Percentiles rank a stretch among this genome's conserved stretches.
phyloP scores from a whole-genome alignment of 805 yeast genomes.

The Sporopachydermia lactativora region DNA sequence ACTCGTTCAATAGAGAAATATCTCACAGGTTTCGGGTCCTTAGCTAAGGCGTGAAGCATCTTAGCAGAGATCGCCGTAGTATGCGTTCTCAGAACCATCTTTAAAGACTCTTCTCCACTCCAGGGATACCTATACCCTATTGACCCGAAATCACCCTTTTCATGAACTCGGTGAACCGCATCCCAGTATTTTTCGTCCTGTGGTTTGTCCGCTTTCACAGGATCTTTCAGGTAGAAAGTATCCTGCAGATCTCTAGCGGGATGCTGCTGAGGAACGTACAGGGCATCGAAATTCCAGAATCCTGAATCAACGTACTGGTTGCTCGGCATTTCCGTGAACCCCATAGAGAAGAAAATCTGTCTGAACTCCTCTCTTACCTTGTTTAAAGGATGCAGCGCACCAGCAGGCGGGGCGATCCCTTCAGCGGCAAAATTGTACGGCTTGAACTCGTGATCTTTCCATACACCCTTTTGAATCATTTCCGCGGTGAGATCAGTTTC shows the following conservation, averaged over 20 bases:
- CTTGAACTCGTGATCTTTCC: conserved; percentile 79
- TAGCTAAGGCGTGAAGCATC: conserved; percentile 77
- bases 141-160: conserved; percentile 83
- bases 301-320: conserved; percentile 97
- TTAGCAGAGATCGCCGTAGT: conserved; percentile 89
- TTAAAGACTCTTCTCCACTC: conserved; percentile 81
- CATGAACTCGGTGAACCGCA: conserved; percentile 72
- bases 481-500: conserved; percentile 94
- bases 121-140: conserved; percentile 98
- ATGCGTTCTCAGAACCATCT: conserved; percentile 92
- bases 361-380: conserved; percentile 97
- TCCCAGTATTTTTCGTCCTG: conserved; percentile 68
- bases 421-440: conserved; percentile 94
- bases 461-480: conserved; percentile 70
- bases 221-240: conserved; percentile 95
- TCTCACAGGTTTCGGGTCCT: conserved; percentile 80
- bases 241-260: conserved; percentile 99
- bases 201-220: conserved; percentile 67
- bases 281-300: conserved; percentile 97
- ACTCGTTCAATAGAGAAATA: conserved; percentile 95
- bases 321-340: conserved; percentile 98
- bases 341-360: conserved; percentile 94
- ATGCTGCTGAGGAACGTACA: conserved; percentile 97
- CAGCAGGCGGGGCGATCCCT: conserved; percentile 75
- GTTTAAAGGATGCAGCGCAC: conserved; percentile 93